Conservation (phyloP, 192 early-diverging fungal species). For the Coemansia aciculifera region DNA sequence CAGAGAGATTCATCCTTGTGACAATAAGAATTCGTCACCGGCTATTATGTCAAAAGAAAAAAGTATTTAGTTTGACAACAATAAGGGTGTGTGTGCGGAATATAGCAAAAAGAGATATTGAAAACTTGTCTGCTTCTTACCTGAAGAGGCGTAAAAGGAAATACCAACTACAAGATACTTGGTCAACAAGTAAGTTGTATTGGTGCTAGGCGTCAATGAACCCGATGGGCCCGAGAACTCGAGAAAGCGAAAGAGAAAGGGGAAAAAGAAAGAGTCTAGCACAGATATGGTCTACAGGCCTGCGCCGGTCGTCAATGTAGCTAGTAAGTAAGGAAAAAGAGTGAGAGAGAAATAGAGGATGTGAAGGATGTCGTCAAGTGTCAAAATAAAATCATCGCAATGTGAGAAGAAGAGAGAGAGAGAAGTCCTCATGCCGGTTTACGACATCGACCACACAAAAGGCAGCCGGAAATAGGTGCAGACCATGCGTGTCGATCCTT, state of each 20-base stretch:
- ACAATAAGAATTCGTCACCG: neutral
- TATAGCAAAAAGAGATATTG: neutral
- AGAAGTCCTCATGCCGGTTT: neutral
- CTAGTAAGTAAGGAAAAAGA: neutral
- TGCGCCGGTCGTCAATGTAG: neutral
- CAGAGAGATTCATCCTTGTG: slow-evolving; percentile 45
- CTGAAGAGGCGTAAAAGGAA: neutral
- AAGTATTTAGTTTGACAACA: neutral
- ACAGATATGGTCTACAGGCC: slow-evolving; percentile 3
- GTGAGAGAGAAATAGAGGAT: neutral
- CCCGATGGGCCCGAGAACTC: neutral
- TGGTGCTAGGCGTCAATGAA: neutral
- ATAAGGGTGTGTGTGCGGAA: neutral
- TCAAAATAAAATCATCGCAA: slow-evolving; percentile 4
- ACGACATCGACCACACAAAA: neutral
- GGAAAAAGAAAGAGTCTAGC: neutral
- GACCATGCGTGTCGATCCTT: neutral
- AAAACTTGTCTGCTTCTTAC: neutral
- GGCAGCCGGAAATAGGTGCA: neutral
- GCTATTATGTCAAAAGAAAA: neutral
- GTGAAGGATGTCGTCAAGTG: neutral
- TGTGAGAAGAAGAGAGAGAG: neutral
- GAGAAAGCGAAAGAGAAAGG: neutral
- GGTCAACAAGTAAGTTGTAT: slow-evolving; percentile 2
- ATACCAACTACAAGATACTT: neutral